Evolutionary conservation across 495 filamentous ascomycete species (phyloP).

Genomic region (Venustampulla echinocandica): DNA sequence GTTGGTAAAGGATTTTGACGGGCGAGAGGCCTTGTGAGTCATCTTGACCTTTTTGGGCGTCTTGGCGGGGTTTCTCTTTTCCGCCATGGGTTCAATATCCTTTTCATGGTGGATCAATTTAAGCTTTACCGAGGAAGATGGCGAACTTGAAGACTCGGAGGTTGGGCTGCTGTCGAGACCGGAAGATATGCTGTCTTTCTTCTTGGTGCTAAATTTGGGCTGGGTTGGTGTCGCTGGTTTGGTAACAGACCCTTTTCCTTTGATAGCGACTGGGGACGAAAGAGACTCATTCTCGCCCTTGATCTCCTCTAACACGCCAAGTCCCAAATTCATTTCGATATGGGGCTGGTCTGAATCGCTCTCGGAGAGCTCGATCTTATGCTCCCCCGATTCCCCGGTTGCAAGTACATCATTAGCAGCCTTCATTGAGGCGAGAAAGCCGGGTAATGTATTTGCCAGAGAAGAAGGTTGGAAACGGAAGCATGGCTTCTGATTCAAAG

Average conservation of each 20-base stretch:
- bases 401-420: constrained; percentile 40
- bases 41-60: too few relatives aligned
- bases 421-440: constrained; percentile 39
- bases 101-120: too few relatives aligned
- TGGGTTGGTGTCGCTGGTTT: neutral
- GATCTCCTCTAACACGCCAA: constrained; percentile 44
- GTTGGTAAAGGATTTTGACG: too few relatives aligned
- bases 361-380: constrained; percentile 4
- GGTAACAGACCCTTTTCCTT: neutral
- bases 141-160: neutral
- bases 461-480: constrained; percentile 3
- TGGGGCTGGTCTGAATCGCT: constrained; percentile 30
- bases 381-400: constrained; percentile 28
- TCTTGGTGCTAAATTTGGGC: neutral
- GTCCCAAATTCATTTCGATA: constrained; percentile 49
- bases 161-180: neutral
- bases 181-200: neutral
- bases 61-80: too few relatives aligned
- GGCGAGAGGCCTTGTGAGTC: too few relatives aligned
- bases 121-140: too few relatives aligned
- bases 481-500: constrained; percentile 7
- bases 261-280: neutral
- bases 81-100: too few relatives aligned
- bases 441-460: neutral
- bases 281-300: constrained; percentile 7